A percentile compares a stretch with the other conserved stretches of the same genome.
Conservation (phyloP, 345 rosid genomes). For the Hibiscus trionum region DNA sequence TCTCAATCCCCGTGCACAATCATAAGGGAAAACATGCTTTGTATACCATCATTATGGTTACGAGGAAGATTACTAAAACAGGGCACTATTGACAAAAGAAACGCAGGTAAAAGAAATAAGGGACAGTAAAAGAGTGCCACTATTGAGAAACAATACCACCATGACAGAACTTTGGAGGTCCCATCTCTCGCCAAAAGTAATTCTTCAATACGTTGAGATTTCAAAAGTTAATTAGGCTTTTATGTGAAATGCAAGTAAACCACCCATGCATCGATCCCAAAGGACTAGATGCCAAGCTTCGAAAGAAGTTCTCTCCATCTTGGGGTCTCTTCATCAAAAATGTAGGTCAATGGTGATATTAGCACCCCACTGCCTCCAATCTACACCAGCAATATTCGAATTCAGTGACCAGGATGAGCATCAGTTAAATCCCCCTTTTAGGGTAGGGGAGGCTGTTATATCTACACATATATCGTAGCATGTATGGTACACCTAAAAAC, state of each 20-base stretch:
- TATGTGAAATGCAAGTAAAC: background rate
- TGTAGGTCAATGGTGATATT: too few relatives aligned
- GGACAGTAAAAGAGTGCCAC: background rate
- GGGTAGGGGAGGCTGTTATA: background rate
- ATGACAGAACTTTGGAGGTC: slow-evolving; percentile 5
- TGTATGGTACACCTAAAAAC: too few relatives aligned
- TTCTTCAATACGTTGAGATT: background rate
- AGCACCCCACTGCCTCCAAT: too few relatives aligned
- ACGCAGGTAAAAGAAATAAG: background rate
- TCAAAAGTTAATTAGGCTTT: background rate
- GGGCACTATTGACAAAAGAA: background rate
- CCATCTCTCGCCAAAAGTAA: background rate
- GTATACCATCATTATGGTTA: too few relatives aligned
- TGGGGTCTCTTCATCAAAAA: too few relatives aligned
- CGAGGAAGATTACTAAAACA: too few relatives aligned
- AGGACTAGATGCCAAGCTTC: too few relatives aligned
- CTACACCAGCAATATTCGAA: background rate
- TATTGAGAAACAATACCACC: background rate
- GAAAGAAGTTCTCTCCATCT: too few relatives aligned
- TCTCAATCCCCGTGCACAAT: too few relatives aligned
- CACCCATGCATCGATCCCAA: background rate
- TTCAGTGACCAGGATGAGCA: background rate
- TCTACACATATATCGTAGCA: background rate
- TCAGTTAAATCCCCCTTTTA: background rate
- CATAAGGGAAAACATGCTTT: too few relatives aligned